Evolutionary conservation across 495 filamentous ascomycete genomes (phyloP), one percentile per base, ranked within the genome.

Genomic region (Peziza echinospora): DNA sequence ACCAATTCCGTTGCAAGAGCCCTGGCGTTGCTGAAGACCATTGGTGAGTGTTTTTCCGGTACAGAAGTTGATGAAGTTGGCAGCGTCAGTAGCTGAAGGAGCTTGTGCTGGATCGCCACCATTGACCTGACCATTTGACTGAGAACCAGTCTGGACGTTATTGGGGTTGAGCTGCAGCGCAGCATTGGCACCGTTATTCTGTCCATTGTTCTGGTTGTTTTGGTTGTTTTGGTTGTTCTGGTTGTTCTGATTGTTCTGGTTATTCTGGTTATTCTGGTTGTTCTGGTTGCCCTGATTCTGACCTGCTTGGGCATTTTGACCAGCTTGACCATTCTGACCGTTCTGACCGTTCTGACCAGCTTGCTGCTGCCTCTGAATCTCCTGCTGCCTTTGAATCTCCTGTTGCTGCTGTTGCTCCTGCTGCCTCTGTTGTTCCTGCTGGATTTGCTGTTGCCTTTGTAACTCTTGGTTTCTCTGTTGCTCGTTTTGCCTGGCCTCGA

Each of bases 11-110:
- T 83, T 83, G 62, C 78, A 83, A 39, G 78, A 82, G n/a, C 78
- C 78, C 11, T 48, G 55, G 45, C 67, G 65, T 45, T 71, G 62
- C 59, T 83, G 78, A 21, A 67, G 57, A 56, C 78, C 78, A 56
- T 82, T 82, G 44, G 78, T 83, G 47, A 76, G 43, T n/a, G 68
- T 72, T 62, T 79, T 65, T 34, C 77, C 77, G 10, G 64, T 55
- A 60, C 78, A 79, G 58, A 74, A 73, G 63, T 79, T 79, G 65
- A 78, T 77, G 64, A 80, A 78, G 62, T 82, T 81, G 60, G 62
- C 58, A 45, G 61, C 30, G 51, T 72, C 58, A 43, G 58, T 57
- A 54, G 55, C 17, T 19, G 46, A 52, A 43, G 50, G 46, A 54
- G 57, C 45, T 41, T 53, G 24, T 46, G 51, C 30, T 13, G 51